phyloP scores from a whole-genome alignment of 352 stramenopile species.

The Globisporangium carolinianum region DNA sequence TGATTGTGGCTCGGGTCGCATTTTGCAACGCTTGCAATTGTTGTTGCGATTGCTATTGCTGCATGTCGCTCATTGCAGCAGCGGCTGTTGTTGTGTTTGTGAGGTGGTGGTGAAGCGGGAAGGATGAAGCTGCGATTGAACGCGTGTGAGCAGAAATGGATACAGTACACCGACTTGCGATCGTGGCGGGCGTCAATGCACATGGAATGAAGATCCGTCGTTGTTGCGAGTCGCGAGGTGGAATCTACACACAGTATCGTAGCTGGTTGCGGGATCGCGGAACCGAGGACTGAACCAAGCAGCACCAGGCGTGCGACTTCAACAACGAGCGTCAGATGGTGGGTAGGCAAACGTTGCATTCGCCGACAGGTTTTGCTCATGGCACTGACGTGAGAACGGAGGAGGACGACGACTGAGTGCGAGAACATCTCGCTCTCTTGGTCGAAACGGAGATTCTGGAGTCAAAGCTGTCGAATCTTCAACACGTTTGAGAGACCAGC shows the following conservation, averaged over 20 bases:
- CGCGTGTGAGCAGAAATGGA: neutral
- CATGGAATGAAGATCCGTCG: neutral
- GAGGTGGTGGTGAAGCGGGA: neutral
- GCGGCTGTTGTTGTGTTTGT: neutral
- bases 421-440: constrained; percentile 5
- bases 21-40: no score
- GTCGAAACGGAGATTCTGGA: neutral
- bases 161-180: neutral
- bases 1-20: no score
- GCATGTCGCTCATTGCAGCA: neutral
- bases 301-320: neutral
- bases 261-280: no score
- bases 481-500: neutral
- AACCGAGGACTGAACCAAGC: neutral
- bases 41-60: no score
- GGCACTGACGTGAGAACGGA: neutral
- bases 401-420: neutral
- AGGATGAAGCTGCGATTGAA: neutral
- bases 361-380: neutral
- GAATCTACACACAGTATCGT: no score
- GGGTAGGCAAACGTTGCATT: neutral
- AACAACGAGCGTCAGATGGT: neutral
- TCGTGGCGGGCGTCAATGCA: neutral
- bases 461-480: neutral
- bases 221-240: neutral